These are phyloP conservation scores for Diospyros kaki DNA, from an alignment of 148 eudicot species.

Conservation along the genomic window DNA sequence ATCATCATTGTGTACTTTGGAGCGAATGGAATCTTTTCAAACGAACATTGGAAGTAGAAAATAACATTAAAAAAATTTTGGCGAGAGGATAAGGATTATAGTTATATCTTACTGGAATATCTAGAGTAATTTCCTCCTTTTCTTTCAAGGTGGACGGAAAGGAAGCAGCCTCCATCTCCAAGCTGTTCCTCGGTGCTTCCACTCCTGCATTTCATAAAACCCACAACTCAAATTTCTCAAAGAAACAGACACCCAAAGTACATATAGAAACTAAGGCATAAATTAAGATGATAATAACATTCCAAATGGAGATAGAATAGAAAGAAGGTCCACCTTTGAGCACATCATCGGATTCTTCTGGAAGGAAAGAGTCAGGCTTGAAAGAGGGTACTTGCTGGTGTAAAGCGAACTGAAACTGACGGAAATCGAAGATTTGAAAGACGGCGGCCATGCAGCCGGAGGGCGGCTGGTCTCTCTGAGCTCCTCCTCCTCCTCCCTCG, in stretches of 20 bases:
- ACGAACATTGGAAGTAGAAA: too few species aligned
- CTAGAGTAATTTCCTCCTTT: constrained; percentile 13
- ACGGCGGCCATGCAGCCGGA: constrained; percentile 66
- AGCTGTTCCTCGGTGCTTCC: constrained; percentile 77
- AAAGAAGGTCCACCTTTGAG: constrained; percentile 35
- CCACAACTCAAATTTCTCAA: not conserved
- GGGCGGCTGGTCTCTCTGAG: constrained; percentile 1
- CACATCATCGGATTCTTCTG: constrained; percentile 20
- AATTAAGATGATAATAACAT: too few species aligned
- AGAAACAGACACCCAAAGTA: not conserved
- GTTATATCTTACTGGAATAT: constrained; percentile 38
- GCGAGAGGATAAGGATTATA: too few species aligned
- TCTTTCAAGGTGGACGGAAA: constrained; percentile 28
- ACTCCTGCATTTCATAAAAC: constrained; percentile 35
- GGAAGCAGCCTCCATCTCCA: constrained; percentile 39
- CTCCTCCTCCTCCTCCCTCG: constrained; percentile 4
- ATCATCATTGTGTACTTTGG: constrained; percentile 10
- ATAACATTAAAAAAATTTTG: not conserved
- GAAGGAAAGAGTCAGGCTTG: constrained; percentile 17
- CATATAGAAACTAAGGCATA: too few species aligned
- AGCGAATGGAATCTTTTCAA: not conserved
- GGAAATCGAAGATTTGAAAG: constrained; percentile 64
- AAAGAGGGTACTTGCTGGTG: constrained; percentile 20
- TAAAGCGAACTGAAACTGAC: constrained; percentile 41
- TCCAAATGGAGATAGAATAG: not conserved